Percentiles rank a stretch among this genome's conserved stretches.
phyloP scores from a whole-genome alignment of 441 rosid species.

The Populus tomentosa region DNA sequence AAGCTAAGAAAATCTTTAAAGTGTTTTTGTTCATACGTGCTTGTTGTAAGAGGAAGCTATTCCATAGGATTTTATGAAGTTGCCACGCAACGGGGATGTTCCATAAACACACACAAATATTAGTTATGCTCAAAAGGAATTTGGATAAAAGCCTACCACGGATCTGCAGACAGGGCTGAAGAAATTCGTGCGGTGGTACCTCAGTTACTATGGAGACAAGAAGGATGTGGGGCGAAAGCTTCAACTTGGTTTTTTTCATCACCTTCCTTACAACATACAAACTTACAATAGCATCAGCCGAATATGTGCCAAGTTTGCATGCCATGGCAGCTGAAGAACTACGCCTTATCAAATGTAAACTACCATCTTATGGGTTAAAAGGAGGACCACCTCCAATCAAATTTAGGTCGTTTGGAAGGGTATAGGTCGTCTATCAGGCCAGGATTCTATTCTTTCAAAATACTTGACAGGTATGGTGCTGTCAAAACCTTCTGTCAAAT shows the following conservation, averaged over 20 bases:
- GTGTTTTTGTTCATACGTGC: no score
- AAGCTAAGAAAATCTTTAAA: no score
- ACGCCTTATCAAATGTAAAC: neutral
- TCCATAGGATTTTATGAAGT: neutral
- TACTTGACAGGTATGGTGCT: no score
- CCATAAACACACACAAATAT: slow-evolving; percentile 94
- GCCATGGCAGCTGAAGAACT: neutral
- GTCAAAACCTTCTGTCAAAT: no score
- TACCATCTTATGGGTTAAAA: neutral
- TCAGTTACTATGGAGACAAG: slow-evolving; percentile 63
- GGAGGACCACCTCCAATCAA: neutral
- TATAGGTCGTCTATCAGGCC: no score
- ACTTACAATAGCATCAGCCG: neutral
- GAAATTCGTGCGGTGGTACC: slow-evolving; percentile 89
- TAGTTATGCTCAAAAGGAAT: slow-evolving; percentile 74
- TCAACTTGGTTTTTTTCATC: no score
- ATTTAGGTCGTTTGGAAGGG: no score
- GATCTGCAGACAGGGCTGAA: slow-evolving; percentile 88
- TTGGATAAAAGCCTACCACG: slow-evolving; percentile 83
- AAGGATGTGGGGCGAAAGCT: slow-evolving; percentile 38
- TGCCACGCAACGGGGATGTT: slow-evolving; percentile 95
- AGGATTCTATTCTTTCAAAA: no score
- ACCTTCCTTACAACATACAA: no score
- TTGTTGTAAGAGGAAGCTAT: no score
- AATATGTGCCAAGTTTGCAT: neutral